Percentiles rank a stretch among this genome's conserved stretches.
These are phyloP conservation scores for Crithidia expoeki DNA, from an alignment of 208 protist genomes.

Conservation along the genomic window DNA sequence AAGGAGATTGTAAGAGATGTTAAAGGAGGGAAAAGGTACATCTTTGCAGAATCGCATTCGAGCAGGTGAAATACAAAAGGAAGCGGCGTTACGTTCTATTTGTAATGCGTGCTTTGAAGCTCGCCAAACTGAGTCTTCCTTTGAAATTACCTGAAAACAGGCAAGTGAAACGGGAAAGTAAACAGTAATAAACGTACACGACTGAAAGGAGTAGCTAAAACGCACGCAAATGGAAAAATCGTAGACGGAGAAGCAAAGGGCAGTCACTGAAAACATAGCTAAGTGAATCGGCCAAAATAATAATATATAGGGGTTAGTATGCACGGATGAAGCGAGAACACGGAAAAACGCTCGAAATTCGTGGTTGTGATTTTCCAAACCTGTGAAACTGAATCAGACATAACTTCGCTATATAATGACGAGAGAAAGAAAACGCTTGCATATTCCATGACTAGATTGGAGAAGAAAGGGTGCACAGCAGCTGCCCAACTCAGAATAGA, in stretches of 20 bases:
- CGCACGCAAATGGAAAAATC: too few species aligned
- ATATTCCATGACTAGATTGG: neutral
- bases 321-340: too few species aligned
- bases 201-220: neutral
- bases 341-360: too few species aligned
- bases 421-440: neutral
- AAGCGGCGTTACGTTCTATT: neutral
- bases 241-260: too few species aligned
- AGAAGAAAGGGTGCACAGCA: too few species aligned
- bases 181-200: neutral
- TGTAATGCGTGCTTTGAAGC: slow-evolving; percentile 1
- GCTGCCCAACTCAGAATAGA: too few species aligned
- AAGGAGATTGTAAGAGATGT: slow-evolving; percentile 1
- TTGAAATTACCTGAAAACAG: neutral
- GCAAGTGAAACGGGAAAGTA: neutral
- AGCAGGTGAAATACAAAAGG: neutral
- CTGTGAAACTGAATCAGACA: neutral
- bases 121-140: slow-evolving; percentile 4
- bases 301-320: too few species aligned
- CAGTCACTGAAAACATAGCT: too few species aligned
- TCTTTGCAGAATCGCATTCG: neutral
- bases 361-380: too few species aligned
- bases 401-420: neutral
- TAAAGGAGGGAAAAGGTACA: neutral
- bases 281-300: too few species aligned